These are phyloP conservation scores for Darksidea phi DNA, from an alignment of 495 filamentous ascomycete species.

Conservation along the genomic window DNA sequence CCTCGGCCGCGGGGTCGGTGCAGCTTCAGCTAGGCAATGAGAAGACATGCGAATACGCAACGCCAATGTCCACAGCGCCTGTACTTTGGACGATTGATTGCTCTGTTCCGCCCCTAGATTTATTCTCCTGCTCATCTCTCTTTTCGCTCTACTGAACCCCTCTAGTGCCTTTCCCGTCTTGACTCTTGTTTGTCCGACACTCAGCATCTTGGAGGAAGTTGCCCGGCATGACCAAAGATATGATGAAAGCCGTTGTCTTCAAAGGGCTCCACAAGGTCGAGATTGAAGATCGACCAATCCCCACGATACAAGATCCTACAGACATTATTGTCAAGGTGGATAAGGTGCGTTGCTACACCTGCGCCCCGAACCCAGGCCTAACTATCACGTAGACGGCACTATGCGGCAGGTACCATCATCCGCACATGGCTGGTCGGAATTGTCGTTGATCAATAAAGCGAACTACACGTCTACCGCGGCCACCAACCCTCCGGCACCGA, in stretches of 20 bases:
- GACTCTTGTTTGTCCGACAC: not conserved
- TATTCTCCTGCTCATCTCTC: too few species aligned
- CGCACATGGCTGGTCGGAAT: not conserved
- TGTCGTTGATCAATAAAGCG: conserved; percentile 50
- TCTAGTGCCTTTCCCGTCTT: not conserved
- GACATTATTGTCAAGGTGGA: conserved; percentile 85
- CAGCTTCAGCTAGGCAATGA: not conserved
- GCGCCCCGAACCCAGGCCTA: not conserved
- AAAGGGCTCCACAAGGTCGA: conserved; percentile 61
- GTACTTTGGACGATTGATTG: too few species aligned
- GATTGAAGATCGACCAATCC: conserved; percentile 64
- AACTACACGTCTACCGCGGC: conserved; percentile 87
- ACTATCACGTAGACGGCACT: conserved; percentile 59
- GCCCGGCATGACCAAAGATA: conserved; percentile 43
- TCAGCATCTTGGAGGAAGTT: not conserved
- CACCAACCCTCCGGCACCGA: conserved; percentile 64
- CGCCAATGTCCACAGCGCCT: too few species aligned
- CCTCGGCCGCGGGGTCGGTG: conserved; percentile 11
- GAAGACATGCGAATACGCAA: not conserved
- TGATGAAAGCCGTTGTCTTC: conserved; percentile 72
- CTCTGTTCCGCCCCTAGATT: too few species aligned
- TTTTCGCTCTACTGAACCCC: too few species aligned
- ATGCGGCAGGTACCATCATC: conserved; percentile 73
- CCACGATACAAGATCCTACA: conserved; percentile 63
- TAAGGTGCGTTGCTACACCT: conserved; percentile 41